Base-by-base conservation (phyloP, 805 yeast species). In the Saccharomyces kudriavzevii region DNA sequence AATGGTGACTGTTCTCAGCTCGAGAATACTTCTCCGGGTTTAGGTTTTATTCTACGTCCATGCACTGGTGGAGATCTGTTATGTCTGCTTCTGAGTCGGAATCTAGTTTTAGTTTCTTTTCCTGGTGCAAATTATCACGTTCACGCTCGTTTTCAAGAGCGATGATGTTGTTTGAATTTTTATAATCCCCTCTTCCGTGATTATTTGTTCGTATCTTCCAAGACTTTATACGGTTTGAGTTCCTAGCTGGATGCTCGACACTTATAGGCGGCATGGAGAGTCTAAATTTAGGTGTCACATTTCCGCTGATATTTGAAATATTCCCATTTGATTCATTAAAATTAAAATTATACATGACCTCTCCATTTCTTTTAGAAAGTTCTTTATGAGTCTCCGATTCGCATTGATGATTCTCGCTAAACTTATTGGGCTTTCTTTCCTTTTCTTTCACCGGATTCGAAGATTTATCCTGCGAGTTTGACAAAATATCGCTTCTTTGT, bases 261-360 rank as follows among this genome's bases (percentile, higher is more conserved):
- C 62, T 60, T 22, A 58, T 45, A 8, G 65, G 64, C 2, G 65
- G 63, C 49, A 55, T 58, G 17, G 65, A 60, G 14, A 58, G 48
- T 47, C 55, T 56, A 45, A 62, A 62, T 30, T 54, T 58, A 0
- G 64, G 65, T 40, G 43, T 54, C 14, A 29, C 50, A 14, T 40
- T 27, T 40, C 29, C 49, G 45, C 47, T 50, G 45, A 45, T 48
- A 24, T 45, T 29, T 8, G 29, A n/a, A 31, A 27, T 20, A n/a
- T 49, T 45, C 35, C 49, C 52, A 24, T 24, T 45, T n/a, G 53
- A 29, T 22, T 51, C 45, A 13, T 53, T 53, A 40, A 57, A 58
- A 35, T 60, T 52, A 45, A 58, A 60, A 40, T 58, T 56, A 49
- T 50, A 56, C 40, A 53, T 52, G 10, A 51, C 22, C 4, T 22